Base-by-base conservation (phyloP, 1,284 basidiomycete genomes). In the Moesziomyces antarcticus region DNA sequence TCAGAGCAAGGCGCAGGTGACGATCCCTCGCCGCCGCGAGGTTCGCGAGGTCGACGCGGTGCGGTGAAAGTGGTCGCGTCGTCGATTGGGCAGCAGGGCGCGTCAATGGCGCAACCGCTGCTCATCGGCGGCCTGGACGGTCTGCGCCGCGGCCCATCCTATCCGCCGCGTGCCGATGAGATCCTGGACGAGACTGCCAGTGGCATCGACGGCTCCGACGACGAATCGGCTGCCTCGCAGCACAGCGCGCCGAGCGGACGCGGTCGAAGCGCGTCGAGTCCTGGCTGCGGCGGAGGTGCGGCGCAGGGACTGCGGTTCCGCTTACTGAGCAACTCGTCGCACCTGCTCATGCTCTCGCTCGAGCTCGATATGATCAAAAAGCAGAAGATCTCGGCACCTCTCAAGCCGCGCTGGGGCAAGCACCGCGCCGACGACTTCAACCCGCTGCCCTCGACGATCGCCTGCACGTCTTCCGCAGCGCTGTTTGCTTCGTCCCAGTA, bases 301-400 rank as follows among this genome's bases (percentile, higher is more conserved):
- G 22, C 51, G n/a, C 61, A 58, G 33, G 18, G 65, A 13, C 50
- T 69, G 16, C 71, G 81, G 3, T 64, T 75, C 46, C 68, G 80
- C 6, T 71, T 83, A 21, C 51, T 83, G 22, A 73, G 67, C 64
- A 83, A 83, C 60, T 69, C 76, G 10, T 73, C 79, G 27, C 82
- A 83, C 50, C 64, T 83, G 42, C 73, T 82, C 42, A 83, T 82
- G 80, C 76, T 83, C 18, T 77, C 74, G 40, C 56, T 82, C 22
- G 82, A 83, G 55, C 56, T 83, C 25, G 80, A 80, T 41, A 83
- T 83, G 82, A 83, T 83, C 57, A 74, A 78, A 42, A 78, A 78
- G 43, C 60, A 77, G 33, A 83, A 83, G 67, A 82, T 83, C 47
- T 75, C 73, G n/a, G 73, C 77, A 16, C 82, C 81, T 4, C 59